phyloP scores from a whole-genome alignment of 2,329 filamentous ascomycete genomes.

The Teratosphaeria epicoccoides region DNA sequence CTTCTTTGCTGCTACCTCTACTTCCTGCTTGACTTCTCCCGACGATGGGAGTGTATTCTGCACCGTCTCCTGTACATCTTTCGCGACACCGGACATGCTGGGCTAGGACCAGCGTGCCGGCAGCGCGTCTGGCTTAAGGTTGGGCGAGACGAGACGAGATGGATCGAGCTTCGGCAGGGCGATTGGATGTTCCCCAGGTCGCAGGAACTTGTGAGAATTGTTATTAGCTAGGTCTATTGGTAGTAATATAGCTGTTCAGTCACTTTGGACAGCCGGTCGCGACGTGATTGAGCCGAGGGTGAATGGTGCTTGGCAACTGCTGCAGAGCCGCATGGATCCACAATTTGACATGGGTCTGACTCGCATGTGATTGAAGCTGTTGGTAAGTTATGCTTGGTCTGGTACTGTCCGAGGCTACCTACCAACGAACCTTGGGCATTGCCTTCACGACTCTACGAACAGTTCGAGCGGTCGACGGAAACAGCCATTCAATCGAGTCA shows the following conservation, averaged over 20 bases:
- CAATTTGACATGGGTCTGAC: neutral
- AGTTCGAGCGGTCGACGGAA: no score
- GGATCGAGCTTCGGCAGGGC: neutral
- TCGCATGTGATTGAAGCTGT: neutral
- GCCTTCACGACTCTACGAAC: no score
- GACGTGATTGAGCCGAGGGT: neutral
- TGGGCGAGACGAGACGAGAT: neutral
- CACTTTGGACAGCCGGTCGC: neutral
- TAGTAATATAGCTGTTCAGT: neutral
- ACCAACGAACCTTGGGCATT: no score
- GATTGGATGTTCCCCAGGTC: neutral
- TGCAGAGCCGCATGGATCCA: neutral
- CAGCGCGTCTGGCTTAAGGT: neutral
- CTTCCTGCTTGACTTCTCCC: slow-evolving; percentile 43
- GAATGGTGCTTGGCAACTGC: neutral
- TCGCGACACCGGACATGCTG: slow-evolving; percentile 6
- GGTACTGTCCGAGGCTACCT: no score
- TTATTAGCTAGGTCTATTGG: neutral
- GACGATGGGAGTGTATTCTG: slow-evolving; percentile 9
- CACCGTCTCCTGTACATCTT: slow-evolving; percentile 2
- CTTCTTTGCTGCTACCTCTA: slow-evolving; percentile 40
- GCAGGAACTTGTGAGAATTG: neutral
- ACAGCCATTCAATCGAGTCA: no score
- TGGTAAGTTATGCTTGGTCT: no score
- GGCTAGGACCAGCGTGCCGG: neutral